Evolutionary conservation across 495 filamentous ascomycete genomes (phyloP), one percentile per base, ranked within the genome.

Genomic region (Penicillium dipodomyicola): DNA sequence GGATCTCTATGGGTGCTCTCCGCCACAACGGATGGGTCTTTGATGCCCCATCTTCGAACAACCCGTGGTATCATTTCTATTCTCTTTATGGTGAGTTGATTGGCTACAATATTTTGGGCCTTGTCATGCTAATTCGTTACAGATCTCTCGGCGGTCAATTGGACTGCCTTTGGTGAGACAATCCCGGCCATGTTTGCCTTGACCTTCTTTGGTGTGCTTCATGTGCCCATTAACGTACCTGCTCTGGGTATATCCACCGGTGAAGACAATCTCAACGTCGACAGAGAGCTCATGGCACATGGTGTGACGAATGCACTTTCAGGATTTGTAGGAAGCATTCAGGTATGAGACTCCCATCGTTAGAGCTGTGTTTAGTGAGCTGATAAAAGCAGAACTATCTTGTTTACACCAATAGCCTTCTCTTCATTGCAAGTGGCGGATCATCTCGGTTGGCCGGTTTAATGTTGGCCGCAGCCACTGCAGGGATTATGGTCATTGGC

Each of bases 11-110:
- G 61, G 74, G 74, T 27, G 71, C 77, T 14, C 70, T 96, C 22
- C 83, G 90, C 49, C 63, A 82, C 20, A 74, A 76, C 32, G 94
- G 94, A 20, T 98, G 94, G 94, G 84, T 97, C 8, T 98, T 98
- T 63, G 82, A 88, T 62, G 87, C 86, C 0, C 93, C 94, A 2
- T 83, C 86, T 35, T 86, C 85, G 15, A 89, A 85, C 12, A 89
- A 92, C 47, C 92, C 95, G 0, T 98, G 93, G 84, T 98, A 92
- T 80, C 90, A 94, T 67, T 98, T 97, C 62, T 97, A 96, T 74
- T 89, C 88, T 1, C 84, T 96, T 44, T 98, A 96, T 73, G 86
- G 91, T 94, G 73, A 70, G 85, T 63, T 0, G 14, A 15, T 5
- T 14, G 2, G 7, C 15, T 30, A 1, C 20, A 22, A 22, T 8